These are phyloP conservation scores for Hericium coralloides DNA, from an alignment of 768 basidiomycete genomes.

Conservation along the genomic window DNA sequence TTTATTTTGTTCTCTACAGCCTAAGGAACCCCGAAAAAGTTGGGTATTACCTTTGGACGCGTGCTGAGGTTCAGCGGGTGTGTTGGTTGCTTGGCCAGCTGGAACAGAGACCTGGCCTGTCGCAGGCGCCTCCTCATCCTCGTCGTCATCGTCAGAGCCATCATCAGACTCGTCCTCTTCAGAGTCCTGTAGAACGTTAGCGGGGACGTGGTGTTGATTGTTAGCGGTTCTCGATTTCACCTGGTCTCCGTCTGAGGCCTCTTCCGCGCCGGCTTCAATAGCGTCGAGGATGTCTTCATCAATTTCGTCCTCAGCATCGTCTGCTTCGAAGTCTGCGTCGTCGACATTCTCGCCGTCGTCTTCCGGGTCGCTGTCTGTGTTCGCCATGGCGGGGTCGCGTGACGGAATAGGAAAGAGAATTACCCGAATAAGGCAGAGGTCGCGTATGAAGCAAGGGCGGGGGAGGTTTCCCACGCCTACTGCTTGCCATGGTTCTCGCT, in stretches of 20 bases:
- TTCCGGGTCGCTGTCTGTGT: constrained; percentile 32
- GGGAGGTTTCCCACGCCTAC: not conserved
- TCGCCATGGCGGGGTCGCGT: constrained; percentile 36
- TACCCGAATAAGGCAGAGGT: not conserved
- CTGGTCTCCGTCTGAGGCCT: constrained; percentile 63
- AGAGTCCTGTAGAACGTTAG: constrained; percentile 7
- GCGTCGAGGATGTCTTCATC: constrained; percentile 42
- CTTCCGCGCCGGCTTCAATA: constrained; percentile 41
- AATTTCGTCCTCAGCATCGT: constrained; percentile 11
- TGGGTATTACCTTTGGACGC: constrained; percentile 2
- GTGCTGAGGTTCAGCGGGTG: constrained; percentile 16
- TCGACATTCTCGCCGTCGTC: constrained; percentile 50
- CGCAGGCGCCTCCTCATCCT: constrained; percentile 46
- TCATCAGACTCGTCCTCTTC: constrained; percentile 23
- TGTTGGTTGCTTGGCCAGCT: constrained; percentile 21
- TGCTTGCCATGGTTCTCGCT: constrained; percentile 75
- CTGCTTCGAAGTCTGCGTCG: constrained; percentile 28
- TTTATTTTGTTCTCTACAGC: too few species aligned
- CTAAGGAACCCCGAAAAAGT: not conserved
- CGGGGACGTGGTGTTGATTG: too few species aligned
- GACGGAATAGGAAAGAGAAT: not conserved
- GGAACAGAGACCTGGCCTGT: constrained; percentile 18
- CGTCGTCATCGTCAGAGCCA: constrained; percentile 28
- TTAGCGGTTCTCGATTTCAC: constrained; percentile 25
- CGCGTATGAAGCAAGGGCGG: not conserved